These are phyloP conservation scores for Hymenoscyphus scutula DNA, from an alignment of 2,329 filamentous ascomycete genomes.

Conservation along the genomic window DNA sequence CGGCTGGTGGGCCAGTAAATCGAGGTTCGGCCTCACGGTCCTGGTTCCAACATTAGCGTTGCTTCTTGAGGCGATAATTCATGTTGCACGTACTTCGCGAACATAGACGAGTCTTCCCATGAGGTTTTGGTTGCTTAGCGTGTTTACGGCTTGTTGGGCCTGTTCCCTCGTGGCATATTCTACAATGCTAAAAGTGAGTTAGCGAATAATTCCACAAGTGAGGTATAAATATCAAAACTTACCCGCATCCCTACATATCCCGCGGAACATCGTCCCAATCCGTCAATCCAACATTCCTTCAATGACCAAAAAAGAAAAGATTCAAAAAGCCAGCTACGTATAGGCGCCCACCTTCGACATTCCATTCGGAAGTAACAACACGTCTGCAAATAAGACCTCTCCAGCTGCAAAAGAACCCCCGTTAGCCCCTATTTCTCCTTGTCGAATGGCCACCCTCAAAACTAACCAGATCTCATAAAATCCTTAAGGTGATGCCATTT, in stretches of 20 bases:
- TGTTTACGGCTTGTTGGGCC: slow-evolving; percentile 95
- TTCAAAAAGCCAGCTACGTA: slow-evolving; percentile 77
- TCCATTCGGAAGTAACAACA: slow-evolving; percentile 99
- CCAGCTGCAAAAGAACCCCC: slow-evolving; percentile 63
- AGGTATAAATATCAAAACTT: slow-evolving; percentile 47
- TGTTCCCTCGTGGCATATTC: slow-evolving; percentile 99
- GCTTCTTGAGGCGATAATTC: not conserved
- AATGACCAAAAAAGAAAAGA: slow-evolving; percentile 55
- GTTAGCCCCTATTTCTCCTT: slow-evolving; percentile 41
- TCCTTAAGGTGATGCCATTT: slow-evolving; percentile 99
- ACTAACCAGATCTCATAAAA: slow-evolving; percentile 98
- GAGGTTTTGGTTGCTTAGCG: slow-evolving; percentile 97
- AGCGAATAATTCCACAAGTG: slow-evolving; percentile 13
- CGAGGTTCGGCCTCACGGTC: slow-evolving; percentile 98
- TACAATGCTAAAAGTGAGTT: slow-evolving; percentile 75
- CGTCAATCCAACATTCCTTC: slow-evolving; percentile 99
- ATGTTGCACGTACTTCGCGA: slow-evolving; percentile 69
- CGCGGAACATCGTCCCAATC: slow-evolving; percentile 88
- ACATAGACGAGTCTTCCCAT: slow-evolving; percentile 99
- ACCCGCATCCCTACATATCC: slow-evolving; percentile 99
- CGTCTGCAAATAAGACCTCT: slow-evolving; percentile 99
- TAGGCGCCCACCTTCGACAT: slow-evolving; percentile 99
- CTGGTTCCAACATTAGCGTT: slow-evolving; percentile 45
- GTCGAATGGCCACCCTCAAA: slow-evolving; percentile 18
- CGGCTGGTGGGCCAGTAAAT: slow-evolving; percentile 74